Evolutionary conservation across 1,284 basidiomycete genomes (phyloP), one percentile per base, ranked within the genome.

Genomic region (Leccinum subrobustum): DNA sequence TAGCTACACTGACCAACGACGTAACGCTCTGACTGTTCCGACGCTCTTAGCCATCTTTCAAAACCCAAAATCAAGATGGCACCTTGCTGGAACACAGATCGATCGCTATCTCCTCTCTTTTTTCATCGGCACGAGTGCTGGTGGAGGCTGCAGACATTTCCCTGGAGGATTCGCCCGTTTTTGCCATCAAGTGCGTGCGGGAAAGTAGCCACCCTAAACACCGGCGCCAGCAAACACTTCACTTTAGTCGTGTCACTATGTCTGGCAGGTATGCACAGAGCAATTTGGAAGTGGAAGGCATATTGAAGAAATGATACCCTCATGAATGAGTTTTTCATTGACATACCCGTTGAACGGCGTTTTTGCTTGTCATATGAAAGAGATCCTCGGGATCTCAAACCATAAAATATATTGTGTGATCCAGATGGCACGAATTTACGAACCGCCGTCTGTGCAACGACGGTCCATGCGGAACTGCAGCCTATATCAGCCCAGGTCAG

Each of bases 401-500:
- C 29, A 2, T 18, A 52, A 25, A 7, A 20, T 2, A 33, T 52
- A 4, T 4, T 33, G 27, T 52, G 51, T 9, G 51, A 52, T 52
- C 4, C n/a, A n/a, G 11, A 31, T 29, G 51, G 51, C n/a, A 52
- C 4, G 29, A 11, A n/a, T 52, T 9, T 1, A 18, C 51, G 25
- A 52, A 27, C 50, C 16, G n/a, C 6, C 27, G 50, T 27, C 16
- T 52, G n/a, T 12, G 27, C 9, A 31, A 25, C 16, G 50, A 51
- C 16, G 50, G 50, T n/a, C 23, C 23, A 2, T 27, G 23, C 9
- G 50, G 50, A 6, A 51, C 50, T 2, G 20, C 14, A 16, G 23
- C 23, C 25, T 51, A 51, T 27, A 5, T 29, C 5, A 51, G 50
- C 25, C 91, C 91, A 65, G 88, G 88, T 88, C 56, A 67, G 83